These are phyloP conservation scores for Hypericum perforatum DNA, from an alignment of 345 rosid species.

Conservation along the genomic window DNA sequence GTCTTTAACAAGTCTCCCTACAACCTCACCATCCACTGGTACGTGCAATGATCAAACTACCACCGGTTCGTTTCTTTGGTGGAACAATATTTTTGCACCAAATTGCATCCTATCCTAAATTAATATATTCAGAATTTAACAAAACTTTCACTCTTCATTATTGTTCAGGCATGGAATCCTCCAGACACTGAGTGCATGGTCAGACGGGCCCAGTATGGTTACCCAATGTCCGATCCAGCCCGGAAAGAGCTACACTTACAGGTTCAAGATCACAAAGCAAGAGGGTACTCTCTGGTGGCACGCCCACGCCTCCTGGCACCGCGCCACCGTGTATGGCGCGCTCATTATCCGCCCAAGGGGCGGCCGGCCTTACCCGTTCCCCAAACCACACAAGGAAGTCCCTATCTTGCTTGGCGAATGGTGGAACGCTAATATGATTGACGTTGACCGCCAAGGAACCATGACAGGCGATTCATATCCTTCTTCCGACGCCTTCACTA, in stretches of 20 bases:
- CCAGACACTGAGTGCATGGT: constrained; percentile 57
- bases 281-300: constrained; percentile 99
- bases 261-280: constrained; percentile 46
- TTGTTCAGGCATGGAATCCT: constrained; percentile 71
- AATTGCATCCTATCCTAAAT: too few species aligned
- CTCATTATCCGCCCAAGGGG: constrained; percentile 58
- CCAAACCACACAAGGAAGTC: constrained; percentile 59
- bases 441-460: constrained; percentile 40
- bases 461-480: constrained; percentile 54
- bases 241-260: constrained; percentile 50
- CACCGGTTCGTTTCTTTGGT: too few species aligned
- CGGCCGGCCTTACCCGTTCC: constrained; percentile 63
- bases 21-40: constrained; percentile 85
- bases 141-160: neutral
- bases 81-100: too few species aligned
- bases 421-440: constrained; percentile 74
- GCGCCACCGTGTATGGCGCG: constrained; percentile 84
- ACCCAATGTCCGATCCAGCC: constrained; percentile 82
- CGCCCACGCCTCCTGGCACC: constrained; percentile 58
- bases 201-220: constrained; percentile 72
- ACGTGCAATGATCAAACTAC: constrained; percentile 5
- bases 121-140: too few species aligned
- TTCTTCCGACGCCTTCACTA: constrained; percentile 67
- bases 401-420: constrained; percentile 80
- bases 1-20: constrained; percentile 76